phyloP scores from a whole-genome alignment of 345 rosid genomes.

The Lumnitzera littorea region DNA sequence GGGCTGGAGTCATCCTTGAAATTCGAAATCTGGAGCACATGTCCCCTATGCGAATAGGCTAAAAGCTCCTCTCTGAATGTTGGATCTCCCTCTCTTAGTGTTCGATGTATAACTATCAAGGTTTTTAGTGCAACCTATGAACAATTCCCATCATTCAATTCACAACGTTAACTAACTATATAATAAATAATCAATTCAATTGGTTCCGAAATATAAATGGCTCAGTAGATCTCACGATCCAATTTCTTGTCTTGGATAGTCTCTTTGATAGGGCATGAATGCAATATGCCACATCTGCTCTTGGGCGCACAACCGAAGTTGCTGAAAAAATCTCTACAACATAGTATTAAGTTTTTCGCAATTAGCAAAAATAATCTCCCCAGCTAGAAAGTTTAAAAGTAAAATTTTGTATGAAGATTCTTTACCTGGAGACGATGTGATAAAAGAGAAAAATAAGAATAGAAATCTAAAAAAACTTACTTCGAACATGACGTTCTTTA shows the following conservation, averaged over 20 bases:
- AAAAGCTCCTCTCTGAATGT: slow-evolving; percentile 84
- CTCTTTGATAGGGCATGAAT: slow-evolving; percentile 81
- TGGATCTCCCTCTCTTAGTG: slow-evolving; percentile 95
- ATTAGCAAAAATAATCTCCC: too few relatives aligned
- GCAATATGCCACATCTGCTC: slow-evolving; percentile 96
- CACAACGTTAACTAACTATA: not conserved
- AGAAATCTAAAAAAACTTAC: slow-evolving; percentile 26
- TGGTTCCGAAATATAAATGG: not conserved
- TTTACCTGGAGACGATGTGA: too few relatives aligned
- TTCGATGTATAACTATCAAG: slow-evolving; percentile 90
- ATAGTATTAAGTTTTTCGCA: not conserved
- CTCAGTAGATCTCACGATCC: slow-evolving; percentile 53
- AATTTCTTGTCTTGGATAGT: slow-evolving; percentile 70
- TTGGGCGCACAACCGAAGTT: slow-evolving; percentile 73
- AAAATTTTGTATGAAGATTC: not conserved
- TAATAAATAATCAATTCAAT: not conserved
- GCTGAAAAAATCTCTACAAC: slow-evolving; percentile 72
- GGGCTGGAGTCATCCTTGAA: slow-evolving; percentile 95
- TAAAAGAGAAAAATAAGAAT: not conserved
- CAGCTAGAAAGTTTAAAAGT: not conserved
- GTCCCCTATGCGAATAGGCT: slow-evolving; percentile 64
- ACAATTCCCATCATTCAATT: not conserved
- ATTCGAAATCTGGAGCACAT: slow-evolving; percentile 78
- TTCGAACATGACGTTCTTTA: slow-evolving; percentile 92
- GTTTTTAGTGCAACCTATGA: slow-evolving; percentile 84